These are phyloP conservation scores for Fusarium anguioides DNA, from an alignment of 2,329 filamentous ascomycete species.

Conservation along the genomic window DNA sequence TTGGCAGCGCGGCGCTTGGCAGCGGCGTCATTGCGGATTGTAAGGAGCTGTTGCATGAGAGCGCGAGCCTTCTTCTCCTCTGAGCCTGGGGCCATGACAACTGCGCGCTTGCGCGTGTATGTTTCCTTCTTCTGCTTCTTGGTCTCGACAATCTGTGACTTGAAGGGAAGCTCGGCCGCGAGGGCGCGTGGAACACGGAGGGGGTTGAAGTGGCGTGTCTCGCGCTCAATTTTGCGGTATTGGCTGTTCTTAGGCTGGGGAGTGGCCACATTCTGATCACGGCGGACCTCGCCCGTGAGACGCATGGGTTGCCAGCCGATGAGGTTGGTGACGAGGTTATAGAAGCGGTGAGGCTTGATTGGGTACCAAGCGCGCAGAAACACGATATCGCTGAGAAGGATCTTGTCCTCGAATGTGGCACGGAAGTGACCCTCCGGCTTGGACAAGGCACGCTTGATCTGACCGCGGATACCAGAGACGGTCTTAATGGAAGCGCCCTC, in stretches of 20 bases:
- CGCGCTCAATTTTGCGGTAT: slow-evolving; percentile 77
- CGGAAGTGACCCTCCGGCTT: slow-evolving; percentile 97
- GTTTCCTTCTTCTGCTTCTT: slow-evolving; percentile 83
- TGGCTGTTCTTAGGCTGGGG: slow-evolving; percentile 85
- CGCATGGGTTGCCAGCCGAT: slow-evolving; percentile 95
- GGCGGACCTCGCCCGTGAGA: slow-evolving; percentile 89
- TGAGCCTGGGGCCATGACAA: slow-evolving; percentile 79
- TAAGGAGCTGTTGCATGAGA: slow-evolving; percentile 92
- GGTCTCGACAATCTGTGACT: slow-evolving; percentile 86
- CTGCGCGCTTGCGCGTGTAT: slow-evolving; percentile 95
- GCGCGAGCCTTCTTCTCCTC: slow-evolving; percentile 92
- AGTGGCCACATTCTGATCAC: slow-evolving; percentile 77
- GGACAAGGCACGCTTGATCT: slow-evolving; percentile 94
- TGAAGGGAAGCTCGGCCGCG: slow-evolving; percentile 88
- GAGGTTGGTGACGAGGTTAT: slow-evolving; percentile 95
- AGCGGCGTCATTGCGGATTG: slow-evolving; percentile 88
- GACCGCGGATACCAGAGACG: slow-evolving; percentile 92
- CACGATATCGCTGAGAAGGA: slow-evolving; percentile 95
- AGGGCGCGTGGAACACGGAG: slow-evolving; percentile 81
- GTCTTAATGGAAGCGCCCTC: slow-evolving; percentile 96
- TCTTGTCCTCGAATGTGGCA: slow-evolving; percentile 98
- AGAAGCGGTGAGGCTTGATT: slow-evolving; percentile 93
- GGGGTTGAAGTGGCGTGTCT: slow-evolving; percentile 80
- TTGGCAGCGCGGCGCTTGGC: slow-evolving; percentile 87
- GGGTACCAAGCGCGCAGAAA: slow-evolving; percentile 98